Conservation (phyloP, 805 yeast genomes). For the Metschnikowia henanensis region DNA sequence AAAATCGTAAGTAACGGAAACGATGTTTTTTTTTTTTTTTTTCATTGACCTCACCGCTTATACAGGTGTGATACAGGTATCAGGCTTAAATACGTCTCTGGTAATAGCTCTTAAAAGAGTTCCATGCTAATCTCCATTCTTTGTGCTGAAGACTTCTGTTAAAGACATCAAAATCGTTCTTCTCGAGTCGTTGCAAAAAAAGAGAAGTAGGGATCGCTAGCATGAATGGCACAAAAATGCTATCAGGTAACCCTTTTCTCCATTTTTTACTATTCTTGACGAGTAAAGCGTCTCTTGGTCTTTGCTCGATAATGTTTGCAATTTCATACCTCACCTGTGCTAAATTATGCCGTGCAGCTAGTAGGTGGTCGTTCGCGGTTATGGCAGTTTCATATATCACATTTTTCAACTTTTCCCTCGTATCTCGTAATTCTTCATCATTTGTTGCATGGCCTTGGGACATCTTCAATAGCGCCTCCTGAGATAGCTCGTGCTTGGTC, state of each 20-base stretch:
- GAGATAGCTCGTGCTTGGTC: slow-evolving; percentile 54
- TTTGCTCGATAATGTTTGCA: slow-evolving; percentile 23
- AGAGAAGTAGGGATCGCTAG: slow-evolving; percentile 62
- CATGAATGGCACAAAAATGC: slow-evolving; percentile 67
- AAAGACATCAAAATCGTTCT: slow-evolving; percentile 61
- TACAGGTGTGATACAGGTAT: neutral
- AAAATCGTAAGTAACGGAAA: too few relatives aligned
- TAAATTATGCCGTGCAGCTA: slow-evolving; percentile 64
- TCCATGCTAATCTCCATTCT: slow-evolving; percentile 70
- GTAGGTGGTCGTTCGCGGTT: slow-evolving; percentile 75
- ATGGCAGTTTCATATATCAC: slow-evolving; percentile 70
- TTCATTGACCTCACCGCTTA: too few relatives aligned
- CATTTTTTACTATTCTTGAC: slow-evolving; percentile 33
- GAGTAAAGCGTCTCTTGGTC: slow-evolving; percentile 25
- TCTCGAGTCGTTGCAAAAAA: slow-evolving; percentile 61
- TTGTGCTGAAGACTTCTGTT: slow-evolving; percentile 42
- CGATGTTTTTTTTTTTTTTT: too few relatives aligned
- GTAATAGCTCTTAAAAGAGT: slow-evolving; percentile 50
- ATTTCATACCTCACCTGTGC: slow-evolving; percentile 38
- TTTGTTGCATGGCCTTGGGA: slow-evolving; percentile 42
- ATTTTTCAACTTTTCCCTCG: slow-evolving; percentile 46
- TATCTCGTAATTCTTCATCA: slow-evolving; percentile 24
- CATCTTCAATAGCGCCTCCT: slow-evolving; percentile 57
- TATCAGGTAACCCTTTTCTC: slow-evolving; percentile 57
- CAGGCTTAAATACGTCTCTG: slow-evolving; percentile 31